Evolutionary conservation across 352 stramenopile genomes (phyloP).

Genomic region (Phytopythium sindhum): DNA sequence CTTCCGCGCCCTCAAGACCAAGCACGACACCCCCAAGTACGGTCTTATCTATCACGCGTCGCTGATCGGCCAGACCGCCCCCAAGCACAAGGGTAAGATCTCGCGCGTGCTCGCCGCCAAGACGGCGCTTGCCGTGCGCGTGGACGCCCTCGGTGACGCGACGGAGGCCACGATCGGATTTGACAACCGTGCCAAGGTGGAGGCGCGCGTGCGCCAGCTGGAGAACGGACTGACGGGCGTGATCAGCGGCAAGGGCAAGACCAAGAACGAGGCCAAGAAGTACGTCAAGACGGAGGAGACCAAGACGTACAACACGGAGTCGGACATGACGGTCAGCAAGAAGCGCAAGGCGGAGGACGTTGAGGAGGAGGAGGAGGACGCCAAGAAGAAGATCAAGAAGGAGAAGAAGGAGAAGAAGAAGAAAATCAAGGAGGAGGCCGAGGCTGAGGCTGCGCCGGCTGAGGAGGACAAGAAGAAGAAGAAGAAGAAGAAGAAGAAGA

Average conservation of each 20-base stretch:
- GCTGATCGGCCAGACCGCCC: constrained; percentile 98
- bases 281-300: constrained; percentile 82
- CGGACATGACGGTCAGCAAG: constrained; percentile 95
- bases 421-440: constrained; percentile 45
- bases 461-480: constrained; percentile 26
- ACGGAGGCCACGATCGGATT: constrained; percentile 95
- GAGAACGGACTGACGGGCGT: constrained; percentile 91
- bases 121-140: constrained; percentile 96
- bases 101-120: constrained; percentile 98
- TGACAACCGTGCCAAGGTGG: constrained; percentile 97
- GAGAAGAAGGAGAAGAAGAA: constrained; percentile 71
- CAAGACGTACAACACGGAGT: constrained; percentile 92
- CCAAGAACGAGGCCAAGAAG: constrained; percentile 89
- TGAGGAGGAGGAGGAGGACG: constrained; percentile 55
- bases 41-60: constrained; percentile 99
- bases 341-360: constrained; percentile 76
- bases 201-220: constrained; percentile 96
- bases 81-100: constrained; percentile 99
- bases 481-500: constrained; percentile 46
- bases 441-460: constrained; percentile 17
- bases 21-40: constrained; percentile 99
- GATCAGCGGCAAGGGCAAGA: constrained; percentile 86
- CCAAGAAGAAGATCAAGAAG: constrained; percentile 73
- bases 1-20: constrained; percentile 99
- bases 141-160: constrained; percentile 98